These are phyloP conservation scores for Pterocarpus macrocarpus DNA, from an alignment of 306 rosid species.

Conservation along the genomic window DNA sequence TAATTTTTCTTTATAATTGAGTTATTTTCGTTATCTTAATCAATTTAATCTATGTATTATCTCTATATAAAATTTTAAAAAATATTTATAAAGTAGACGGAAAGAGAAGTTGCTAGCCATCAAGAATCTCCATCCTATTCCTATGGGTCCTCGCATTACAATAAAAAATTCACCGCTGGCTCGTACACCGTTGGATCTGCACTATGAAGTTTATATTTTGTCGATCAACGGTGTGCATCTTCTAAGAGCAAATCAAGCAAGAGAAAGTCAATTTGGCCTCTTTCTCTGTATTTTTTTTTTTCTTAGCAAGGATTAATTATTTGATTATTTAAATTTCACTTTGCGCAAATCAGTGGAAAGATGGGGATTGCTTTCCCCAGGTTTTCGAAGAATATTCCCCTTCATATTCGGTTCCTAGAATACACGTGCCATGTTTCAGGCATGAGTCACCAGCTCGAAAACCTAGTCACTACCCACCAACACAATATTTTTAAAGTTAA, in stretches of 20 bases:
- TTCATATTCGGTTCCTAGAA: conserved; percentile 48
- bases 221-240: background rate
- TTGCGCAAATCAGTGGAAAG: conserved; percentile 2
- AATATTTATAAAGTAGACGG: too few species aligned
- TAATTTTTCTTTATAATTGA: too few species aligned
- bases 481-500: background rate
- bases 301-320: background rate
- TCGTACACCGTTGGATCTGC: background rate
- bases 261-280: conserved; percentile 26
- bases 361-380: conserved; percentile 1
- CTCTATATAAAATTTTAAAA: too few species aligned
- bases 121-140: background rate
- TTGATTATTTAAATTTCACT: background rate
- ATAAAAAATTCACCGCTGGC: background rate
- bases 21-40: too few species aligned
- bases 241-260: background rate
- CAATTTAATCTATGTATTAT: too few species aligned
- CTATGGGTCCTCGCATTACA: background rate
- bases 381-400: conserved; percentile 53
- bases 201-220: background rate
- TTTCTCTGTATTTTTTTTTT: background rate
- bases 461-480: conserved; percentile 12
- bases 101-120: background rate
- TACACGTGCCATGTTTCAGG: conserved; percentile 32
- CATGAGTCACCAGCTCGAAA: background rate